Conservation (phyloP, 2,329 filamentous ascomycete genomes). For the Gaeumannomyces tritici region DNA sequence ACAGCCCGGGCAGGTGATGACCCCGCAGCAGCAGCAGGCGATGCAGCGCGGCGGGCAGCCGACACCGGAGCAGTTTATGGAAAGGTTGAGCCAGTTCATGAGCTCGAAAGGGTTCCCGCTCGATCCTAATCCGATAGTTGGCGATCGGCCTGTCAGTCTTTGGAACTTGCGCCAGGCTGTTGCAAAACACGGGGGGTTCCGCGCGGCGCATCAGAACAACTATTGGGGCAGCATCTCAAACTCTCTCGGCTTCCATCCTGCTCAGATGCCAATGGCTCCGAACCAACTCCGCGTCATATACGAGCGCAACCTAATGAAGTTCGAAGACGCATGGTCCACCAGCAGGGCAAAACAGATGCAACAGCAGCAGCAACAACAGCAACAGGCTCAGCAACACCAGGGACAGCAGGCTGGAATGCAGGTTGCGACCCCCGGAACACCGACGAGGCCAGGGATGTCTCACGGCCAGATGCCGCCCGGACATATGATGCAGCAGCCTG, state of each 20-base stretch:
- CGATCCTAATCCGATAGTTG: constrained; percentile 64
- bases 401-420: constrained; percentile 26
- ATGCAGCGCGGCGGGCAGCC: constrained; percentile 20
- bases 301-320: constrained; percentile 64
- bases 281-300: constrained; percentile 65
- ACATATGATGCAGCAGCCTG: constrained; percentile 27
- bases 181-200: constrained; percentile 68
- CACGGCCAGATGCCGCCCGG: constrained; percentile 25
- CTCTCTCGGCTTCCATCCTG: constrained; percentile 49
- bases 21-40: constrained; percentile 24
- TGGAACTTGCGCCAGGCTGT: constrained; percentile 71
- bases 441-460: constrained; percentile 32
- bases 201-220: constrained; percentile 58
- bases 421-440: constrained; percentile 21
- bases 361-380: constrained; percentile 30
- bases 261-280: constrained; percentile 56
- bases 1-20: constrained; percentile 8
- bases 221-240: constrained; percentile 67
- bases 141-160: constrained; percentile 64
- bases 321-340: constrained; percentile 61
- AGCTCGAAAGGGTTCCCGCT: constrained; percentile 61
- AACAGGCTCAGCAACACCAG: constrained; percentile 23
- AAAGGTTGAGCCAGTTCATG: constrained; percentile 72
- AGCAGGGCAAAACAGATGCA: constrained; percentile 43
- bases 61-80: constrained; percentile 62